Base-by-base conservation (phyloP, 2,329 filamentous ascomycete genomes). In the Trichoderma atroviride region DNA sequence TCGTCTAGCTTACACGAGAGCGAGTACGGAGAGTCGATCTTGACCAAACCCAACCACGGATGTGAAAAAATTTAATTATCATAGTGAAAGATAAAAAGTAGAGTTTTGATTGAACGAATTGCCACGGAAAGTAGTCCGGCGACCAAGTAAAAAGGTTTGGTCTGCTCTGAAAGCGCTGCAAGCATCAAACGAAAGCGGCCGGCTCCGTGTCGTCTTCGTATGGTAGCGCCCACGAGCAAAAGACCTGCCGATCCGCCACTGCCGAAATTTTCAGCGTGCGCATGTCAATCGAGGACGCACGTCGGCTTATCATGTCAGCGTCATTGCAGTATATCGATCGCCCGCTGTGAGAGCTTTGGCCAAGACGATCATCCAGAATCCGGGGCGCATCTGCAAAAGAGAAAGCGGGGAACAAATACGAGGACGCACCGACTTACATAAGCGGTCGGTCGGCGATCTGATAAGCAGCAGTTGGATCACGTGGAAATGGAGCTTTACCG, bases 301-400 rank as follows among this genome's bases (percentile, higher is more conserved):
- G 56, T 47, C 19, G 56, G 58, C 58, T 63, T 47, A 52, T 69
- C 66, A 69, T 63, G 37, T 57, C 27, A 63, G 59, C 66, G 66
- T 69, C 66, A 69, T 69, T 33, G 57, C 65, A 61, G 47, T 47
- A 60, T 43, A 61, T 61, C 65, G 57, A 68, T 68, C 65, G 57
- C 43, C 56, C 33, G 56, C 55, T 43, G 22, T 33, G 33, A 68
- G 31, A 61, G 65, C 47, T 56, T 55, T 61, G 47, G 55, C 58
- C 43, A 52, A 35, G 65, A 68, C 43, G 43, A 60, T 68, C 58
- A 55, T 31, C 64, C 33, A 56, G 55, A 67, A 67, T 67, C 64
- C 31, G 64, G 64, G 64, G 64, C 64, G 16, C 64, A 59, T 58
- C 31, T 67, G 61, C 27, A 56, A 31, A n/a, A 52, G 40, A 67